Evolutionary conservation across 2,329 filamentous ascomycete species (phyloP), one percentile per base, ranked within the genome.

Genomic region (Sporothrix phasma): DNA sequence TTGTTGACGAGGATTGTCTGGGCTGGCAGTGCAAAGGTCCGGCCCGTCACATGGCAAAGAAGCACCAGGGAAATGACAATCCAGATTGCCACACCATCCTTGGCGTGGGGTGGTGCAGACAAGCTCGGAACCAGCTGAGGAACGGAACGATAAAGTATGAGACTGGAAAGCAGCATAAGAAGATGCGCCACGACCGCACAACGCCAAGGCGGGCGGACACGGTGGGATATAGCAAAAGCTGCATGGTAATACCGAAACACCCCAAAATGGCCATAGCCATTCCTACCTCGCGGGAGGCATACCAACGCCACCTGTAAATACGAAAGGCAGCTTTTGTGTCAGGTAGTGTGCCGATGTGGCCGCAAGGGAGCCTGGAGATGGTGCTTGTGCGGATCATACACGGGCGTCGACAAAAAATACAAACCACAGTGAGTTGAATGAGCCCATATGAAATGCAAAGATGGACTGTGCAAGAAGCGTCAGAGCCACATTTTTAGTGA

Each of bases 251-350:
- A n/a, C 90, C 90, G 49, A 93, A 85, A 58, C 84, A 75, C 8
- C 90, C 90, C 17, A 94, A 81, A 61, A 89, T 86, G 2, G 89
- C 86, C 77, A 92, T 91, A 4, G 88, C 88, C 49, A 89, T 76
- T n/a, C 90, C 90, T 37, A 94, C 88, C 2, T 84, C 82, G 1
- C 82, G 80, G 0, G 86, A 0, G 84, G 83, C 61, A 94, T 81
- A n/a, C 88, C 88, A 0, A 94, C 79, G 1, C 90, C 90, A 31
- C 90, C 89, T 0, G 86, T 85, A 71, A 92, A 92, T 66, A 81
- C 75, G 70, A 88, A 84, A 0, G 85, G 80, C 64, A 82, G 74
- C 66, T 73, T 68, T 63, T 76, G 73, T 1, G 66, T 66, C n/a
- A 73, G 69, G 34, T 72, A 71, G 1, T 72, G 67, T 1, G 68